Evolutionary conservation across 371 early-diverging fungal species (phyloP), one percentile per base, ranked within the genome.

Genomic region (Cokeromyces recurvatus): DNA sequence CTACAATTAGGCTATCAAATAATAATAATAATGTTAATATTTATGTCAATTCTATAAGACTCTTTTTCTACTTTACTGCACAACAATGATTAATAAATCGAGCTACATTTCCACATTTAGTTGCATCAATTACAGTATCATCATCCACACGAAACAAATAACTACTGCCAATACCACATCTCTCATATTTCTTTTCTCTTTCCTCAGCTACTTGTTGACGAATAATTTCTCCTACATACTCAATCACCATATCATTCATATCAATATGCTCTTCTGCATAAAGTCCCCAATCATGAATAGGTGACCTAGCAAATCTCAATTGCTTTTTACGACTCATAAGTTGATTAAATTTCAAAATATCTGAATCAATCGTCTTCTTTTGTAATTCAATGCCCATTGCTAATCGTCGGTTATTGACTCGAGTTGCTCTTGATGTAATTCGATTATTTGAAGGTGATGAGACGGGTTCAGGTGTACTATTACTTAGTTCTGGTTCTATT

Each of bases 31-130:
- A 4, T 43, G 42, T 38, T 23, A 25, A 39, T n/a, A n/a, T 25
- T 38, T 22, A 27, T 34, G 16, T 12, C 34, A 15, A 60, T 12
- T 22, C 25, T 7, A 7, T 32, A n/a, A 45, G n/a, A n/a, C n/a
- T n/a, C n/a, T n/a, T n/a, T n/a, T n/a, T n/a, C n/a, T n/a, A n/a
- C n/a, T 79, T 72, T 79, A 91, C 91, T 45, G 89, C 79, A 68
- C 98, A 99, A 57, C 91, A 92, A 74, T 99, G 99, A 66, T 99
- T 98, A 57, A 99, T 93, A 49, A 97, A 98, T 27, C 98, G 80
- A 23, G 99, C 98, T 50, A 95, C 82, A 66, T 96, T 99, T 38
- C 99, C 99, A 59, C 75, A 87, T 59, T 89, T 86, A 34, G 99
- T 99, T n/a, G 99, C 99, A 67, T 99, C 99, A 48, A 99, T 87